Evolutionary conservation across 345 rosid genomes (phyloP).

Genomic region (Crucihimalaya himalaica): DNA sequence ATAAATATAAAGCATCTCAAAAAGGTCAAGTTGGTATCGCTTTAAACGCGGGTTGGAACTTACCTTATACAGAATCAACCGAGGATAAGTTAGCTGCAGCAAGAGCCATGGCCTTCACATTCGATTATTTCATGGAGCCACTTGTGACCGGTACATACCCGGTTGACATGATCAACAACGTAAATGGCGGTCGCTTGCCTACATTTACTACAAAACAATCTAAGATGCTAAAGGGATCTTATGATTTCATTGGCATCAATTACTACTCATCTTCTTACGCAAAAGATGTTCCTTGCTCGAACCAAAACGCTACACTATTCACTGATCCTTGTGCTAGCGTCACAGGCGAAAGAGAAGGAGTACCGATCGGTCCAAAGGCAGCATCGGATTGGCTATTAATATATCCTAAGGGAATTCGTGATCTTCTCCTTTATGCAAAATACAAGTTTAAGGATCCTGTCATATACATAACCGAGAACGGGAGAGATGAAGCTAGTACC

Average conservation of each 20-base stretch:
- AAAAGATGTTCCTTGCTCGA: background rate
- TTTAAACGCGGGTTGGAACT: background rate
- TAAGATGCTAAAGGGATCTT: background rate
- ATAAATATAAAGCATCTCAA: background rate
- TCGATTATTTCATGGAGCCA: constrained; percentile 11
- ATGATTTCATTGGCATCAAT: constrained; percentile 6
- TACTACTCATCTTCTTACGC: constrained; percentile 2
- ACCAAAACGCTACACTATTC: background rate
- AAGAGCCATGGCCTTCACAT: constrained; percentile 9
- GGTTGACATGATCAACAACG: background rate
- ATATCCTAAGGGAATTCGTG: constrained; percentile 1
- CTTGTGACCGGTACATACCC: constrained; percentile 1
- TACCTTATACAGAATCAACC: background rate
- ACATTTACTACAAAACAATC: background rate
- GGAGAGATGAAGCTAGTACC: background rate
- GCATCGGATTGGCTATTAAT: background rate
- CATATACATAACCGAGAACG: background rate
- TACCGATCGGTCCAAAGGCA: background rate
- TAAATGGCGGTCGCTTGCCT: background rate
- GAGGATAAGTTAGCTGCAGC: constrained; percentile 2
- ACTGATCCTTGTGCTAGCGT: constrained; percentile 3
- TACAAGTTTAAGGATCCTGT: background rate
- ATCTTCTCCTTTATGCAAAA: background rate
- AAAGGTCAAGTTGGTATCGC: constrained; percentile 11
- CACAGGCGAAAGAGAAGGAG: constrained; percentile 5